Evolutionary conservation across 495 filamentous ascomycete species (phyloP).

Genomic region (Hypoxylon subgilvum): DNA sequence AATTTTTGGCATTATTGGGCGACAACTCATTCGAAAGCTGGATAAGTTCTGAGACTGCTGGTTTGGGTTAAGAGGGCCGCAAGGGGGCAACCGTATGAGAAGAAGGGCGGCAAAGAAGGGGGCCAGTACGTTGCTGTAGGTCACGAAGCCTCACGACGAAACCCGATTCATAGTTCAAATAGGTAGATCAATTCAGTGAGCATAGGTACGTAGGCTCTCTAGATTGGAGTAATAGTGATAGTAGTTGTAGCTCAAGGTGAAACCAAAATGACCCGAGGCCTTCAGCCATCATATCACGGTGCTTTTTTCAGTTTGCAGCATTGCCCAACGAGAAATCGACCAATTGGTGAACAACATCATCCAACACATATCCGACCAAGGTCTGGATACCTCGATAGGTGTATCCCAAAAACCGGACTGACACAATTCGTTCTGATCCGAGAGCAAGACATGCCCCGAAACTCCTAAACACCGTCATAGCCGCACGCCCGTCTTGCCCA

Average conservation of each 20-base stretch:
- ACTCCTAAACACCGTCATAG: conserved; percentile 44
- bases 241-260: conserved; percentile 21
- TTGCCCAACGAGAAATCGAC: conserved; percentile 30
- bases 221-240: conserved; percentile 30
- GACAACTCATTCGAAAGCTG: background rate
- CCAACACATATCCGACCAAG: conserved; percentile 21
- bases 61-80: background rate
- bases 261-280: conserved; percentile 9
- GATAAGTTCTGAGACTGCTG: conserved; percentile 14
- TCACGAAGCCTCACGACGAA: background rate
- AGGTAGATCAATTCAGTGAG: conserved; percentile 35
- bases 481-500: conserved; percentile 41
- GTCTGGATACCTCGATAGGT: conserved; percentile 19
- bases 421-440: conserved; percentile 18
- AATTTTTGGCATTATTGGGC: conserved; percentile 16
- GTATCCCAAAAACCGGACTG: conserved; percentile 13
- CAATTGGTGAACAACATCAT: conserved; percentile 18
- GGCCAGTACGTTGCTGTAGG: no score
- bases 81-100: conserved; percentile 5
- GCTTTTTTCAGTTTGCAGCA: conserved; percentile 23
- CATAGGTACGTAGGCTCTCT: conserved; percentile 26
- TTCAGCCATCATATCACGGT: conserved; percentile 18
- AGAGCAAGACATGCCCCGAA: conserved; percentile 32
- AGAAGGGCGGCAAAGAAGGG: background rate
- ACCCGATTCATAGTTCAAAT: conserved; percentile 10